phyloP scores from a whole-genome alignment of 2,329 filamentous ascomycete species.

The Colletotrichum paranaense region DNA sequence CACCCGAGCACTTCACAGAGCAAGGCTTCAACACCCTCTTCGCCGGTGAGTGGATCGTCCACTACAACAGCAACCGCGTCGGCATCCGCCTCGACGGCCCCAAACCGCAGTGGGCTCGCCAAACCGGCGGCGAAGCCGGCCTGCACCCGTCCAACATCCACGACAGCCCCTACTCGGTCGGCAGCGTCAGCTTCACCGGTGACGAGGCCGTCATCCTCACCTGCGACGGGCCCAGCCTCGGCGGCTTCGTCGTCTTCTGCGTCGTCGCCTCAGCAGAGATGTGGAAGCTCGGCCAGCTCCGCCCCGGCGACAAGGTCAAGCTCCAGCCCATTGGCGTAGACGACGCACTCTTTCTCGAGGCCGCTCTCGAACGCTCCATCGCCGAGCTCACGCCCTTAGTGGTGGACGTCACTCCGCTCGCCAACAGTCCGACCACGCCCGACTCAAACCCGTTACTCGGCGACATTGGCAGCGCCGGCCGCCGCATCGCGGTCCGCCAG shows the following conservation, averaged over 20 bases:
- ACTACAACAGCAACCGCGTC: conserved; percentile 53
- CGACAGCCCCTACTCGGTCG: conserved; percentile 52
- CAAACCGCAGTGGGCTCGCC: conserved; percentile 49
- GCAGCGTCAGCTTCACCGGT: conserved; percentile 55
- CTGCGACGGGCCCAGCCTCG: conserved; percentile 53
- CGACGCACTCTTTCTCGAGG: conserved; percentile 41
- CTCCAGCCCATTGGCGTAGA: conserved; percentile 44
- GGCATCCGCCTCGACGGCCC: conserved; percentile 53
- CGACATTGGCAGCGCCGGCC: conserved; percentile 34
- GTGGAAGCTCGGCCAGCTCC: conserved; percentile 55
- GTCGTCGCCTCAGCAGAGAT: conserved; percentile 51
- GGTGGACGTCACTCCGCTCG: background rate
- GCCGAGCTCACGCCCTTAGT: conserved; percentile 28
- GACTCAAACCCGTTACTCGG: conserved; percentile 26
- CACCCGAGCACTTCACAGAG: conserved; percentile 50
- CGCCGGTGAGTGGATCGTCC: conserved; percentile 48
- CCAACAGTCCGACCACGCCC: background rate
- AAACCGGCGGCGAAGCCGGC: conserved; percentile 50
- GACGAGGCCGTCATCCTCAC: conserved; percentile 53
- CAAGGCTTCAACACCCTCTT: conserved; percentile 46
- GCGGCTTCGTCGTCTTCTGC: conserved; percentile 53
- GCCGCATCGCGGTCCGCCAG: conserved; percentile 41
- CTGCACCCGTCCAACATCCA: conserved; percentile 56
- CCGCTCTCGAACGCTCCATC: conserved; percentile 39
- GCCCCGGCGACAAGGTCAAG: conserved; percentile 50